These are phyloP conservation scores for Castanea crenata DNA, from an alignment of 306 rosid genomes.

Conservation along the genomic window DNA sequence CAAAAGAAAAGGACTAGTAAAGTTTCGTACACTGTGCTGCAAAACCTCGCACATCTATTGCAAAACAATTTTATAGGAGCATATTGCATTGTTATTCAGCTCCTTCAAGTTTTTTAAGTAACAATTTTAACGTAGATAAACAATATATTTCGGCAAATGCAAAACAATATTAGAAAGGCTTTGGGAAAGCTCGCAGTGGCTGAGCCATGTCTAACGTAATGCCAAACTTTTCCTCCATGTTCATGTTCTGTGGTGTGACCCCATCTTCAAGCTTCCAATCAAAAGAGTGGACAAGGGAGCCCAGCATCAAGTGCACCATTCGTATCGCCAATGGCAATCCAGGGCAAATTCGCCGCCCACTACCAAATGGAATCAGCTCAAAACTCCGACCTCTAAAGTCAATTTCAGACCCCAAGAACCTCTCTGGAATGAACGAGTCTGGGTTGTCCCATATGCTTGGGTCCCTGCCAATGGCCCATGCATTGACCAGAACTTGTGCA, in stretches of 20 bases:
- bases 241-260: conserved; percentile 28
- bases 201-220: conserved; percentile 37
- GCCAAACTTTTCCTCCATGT: conserved; percentile 53
- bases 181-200: conserved; percentile 40
- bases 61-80: too few relatives aligned
- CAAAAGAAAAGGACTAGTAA: too few relatives aligned
- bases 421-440: conserved; percentile 43
- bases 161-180: not conserved
- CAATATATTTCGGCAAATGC: not conserved
- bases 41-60: too few relatives aligned
- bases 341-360: conserved; percentile 47
- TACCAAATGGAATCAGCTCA: conserved; percentile 55
- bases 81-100: too few relatives aligned
- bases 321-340: conserved; percentile 47
- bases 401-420: conserved; percentile 43
- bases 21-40: too few relatives aligned
- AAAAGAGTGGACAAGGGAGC: conserved; percentile 45
- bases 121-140: too few relatives aligned
- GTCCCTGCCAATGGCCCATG: conserved; percentile 52
- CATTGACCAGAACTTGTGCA: conserved; percentile 41
- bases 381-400: conserved; percentile 47
- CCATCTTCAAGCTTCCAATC: conserved; percentile 60
- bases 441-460: conserved; percentile 43
- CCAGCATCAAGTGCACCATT: conserved; percentile 51
- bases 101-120: too few relatives aligned